Evolutionary conservation across 306 rosid genomes (phyloP), one percentile per base, ranked within the genome.

Genomic region (Abrus pulchellus): DNA sequence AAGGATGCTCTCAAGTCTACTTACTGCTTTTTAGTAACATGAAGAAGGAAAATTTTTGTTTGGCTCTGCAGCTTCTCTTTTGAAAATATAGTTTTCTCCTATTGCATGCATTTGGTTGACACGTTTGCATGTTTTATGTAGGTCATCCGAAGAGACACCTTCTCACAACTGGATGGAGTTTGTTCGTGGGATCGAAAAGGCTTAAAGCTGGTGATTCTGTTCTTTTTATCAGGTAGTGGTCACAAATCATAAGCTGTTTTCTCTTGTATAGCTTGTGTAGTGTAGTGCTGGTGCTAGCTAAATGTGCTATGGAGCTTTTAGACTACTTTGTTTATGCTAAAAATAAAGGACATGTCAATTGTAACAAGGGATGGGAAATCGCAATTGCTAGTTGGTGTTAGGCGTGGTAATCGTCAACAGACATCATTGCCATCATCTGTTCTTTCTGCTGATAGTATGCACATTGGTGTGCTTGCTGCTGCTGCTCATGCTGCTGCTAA

Each of bases 71-170:
- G 3, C 30, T 68, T 53, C 20, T 62, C 33, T 61, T 9, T 70
- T 41, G 57, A 78, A 29, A 1, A 10, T 11, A 61, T n/a, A 9
- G 20, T 32, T 30, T 10, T 40, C 29, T 11, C 13, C 11, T 12
- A 13, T 59, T 12, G 72, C 45, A 9, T 61, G 30, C 68, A 50
- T 36, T 36, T 71, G 38, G 20, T 20, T 20, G 20, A 20, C 20
- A 20, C 0, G 13, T 43, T 77, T 53, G 20, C 47, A 52, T 29
- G 67, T 68, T 62, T 68, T 40, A 20, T 85, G 20, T 59, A 96
- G 99, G 99, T 77, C 98, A 96, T 87, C 99, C 99, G 0, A 96
- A 93, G 87, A 85, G 99, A 72, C 99, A 96, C 80, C 98, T 96
- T 87, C 97, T 96, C 76, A 96, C 99, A 73, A 93, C 99, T 6